Conservation (phyloP, 2,329 filamentous ascomycete species). For the Mycosphaerella sp. region DNA sequence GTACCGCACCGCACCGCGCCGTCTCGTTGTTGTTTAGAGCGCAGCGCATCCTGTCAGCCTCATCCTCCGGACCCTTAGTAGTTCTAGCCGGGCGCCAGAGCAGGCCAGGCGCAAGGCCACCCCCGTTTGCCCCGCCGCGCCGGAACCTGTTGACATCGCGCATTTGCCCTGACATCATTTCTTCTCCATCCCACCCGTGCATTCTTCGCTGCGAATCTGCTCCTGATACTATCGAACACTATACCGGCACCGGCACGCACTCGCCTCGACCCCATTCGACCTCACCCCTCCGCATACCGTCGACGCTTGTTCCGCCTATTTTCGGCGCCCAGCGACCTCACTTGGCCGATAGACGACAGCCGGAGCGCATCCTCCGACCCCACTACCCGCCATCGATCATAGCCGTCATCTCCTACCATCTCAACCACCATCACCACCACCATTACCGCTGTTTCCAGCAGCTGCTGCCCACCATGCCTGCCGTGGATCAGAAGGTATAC, state of each 20-base stretch:
- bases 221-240: not conserved
- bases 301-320: not conserved
- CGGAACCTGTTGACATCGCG: not conserved
- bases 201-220: no score
- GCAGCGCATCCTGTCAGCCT: no score
- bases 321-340: conserved; percentile 4
- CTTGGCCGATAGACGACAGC: conserved; percentile 1
- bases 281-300: not conserved
- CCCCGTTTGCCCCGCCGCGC: no score
- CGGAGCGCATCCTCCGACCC: not conserved
- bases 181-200: not conserved
- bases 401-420: not conserved
- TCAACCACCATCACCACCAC: not conserved
- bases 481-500: conserved; percentile 26
- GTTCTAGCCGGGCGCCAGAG: no score
- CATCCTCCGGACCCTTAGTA: no score
- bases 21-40: no score
- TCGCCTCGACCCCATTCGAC: not conserved
- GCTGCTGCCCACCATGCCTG: conserved; percentile 19
- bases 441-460: not conserved
- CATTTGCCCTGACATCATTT: conserved; percentile 2
- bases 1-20: not conserved
- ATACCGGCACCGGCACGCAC: not conserved
- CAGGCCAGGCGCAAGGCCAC: no score
- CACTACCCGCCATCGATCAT: conserved; percentile 4